Conservation (phyloP, 2,329 filamentous ascomycete species). For the Sclerotinia trifoliorum region DNA sequence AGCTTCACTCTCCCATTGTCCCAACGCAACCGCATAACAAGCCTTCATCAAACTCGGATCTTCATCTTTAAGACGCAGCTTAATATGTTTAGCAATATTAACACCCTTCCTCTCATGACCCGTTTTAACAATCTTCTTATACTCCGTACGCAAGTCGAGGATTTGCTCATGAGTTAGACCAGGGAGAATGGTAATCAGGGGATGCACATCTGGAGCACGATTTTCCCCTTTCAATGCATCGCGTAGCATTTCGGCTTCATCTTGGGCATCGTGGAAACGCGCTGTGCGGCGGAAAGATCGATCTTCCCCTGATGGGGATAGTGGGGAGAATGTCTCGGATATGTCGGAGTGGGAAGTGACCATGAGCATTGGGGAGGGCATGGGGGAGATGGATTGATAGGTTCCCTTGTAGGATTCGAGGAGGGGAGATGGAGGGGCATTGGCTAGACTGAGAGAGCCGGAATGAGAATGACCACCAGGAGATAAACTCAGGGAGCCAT, state of each 20-base stretch:
- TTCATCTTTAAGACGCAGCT: slow-evolving; percentile 69
- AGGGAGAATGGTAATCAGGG: slow-evolving; percentile 81
- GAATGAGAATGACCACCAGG: slow-evolving; percentile 1
- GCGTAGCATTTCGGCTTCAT: slow-evolving; percentile 74
- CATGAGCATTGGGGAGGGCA: slow-evolving; percentile 73
- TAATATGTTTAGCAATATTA: slow-evolving; percentile 84
- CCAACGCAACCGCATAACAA: slow-evolving; percentile 85
- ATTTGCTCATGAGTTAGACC: slow-evolving; percentile 83
- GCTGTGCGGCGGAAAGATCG: slow-evolving; percentile 51
- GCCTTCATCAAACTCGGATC: slow-evolving; percentile 81
- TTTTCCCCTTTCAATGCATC: slow-evolving; percentile 63
- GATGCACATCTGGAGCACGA: slow-evolving; percentile 61
- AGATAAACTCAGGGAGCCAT: slow-evolving; percentile 21
- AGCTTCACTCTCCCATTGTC: slow-evolving; percentile 86
- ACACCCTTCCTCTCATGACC: slow-evolving; percentile 71
- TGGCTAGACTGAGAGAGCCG: slow-evolving; percentile 46
- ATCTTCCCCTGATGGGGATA: slow-evolving; percentile 49
- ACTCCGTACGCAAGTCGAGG: slow-evolving; percentile 79
- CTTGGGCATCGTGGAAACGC: slow-evolving; percentile 80
- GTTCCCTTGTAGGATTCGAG: slow-evolving; percentile 91
- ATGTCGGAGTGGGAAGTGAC: slow-evolving; percentile 48
- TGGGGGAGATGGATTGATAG: slow-evolving; percentile 90
- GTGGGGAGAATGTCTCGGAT: slow-evolving; percentile 53
- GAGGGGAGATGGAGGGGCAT: slow-evolving; percentile 75
- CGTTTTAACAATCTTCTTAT: slow-evolving; percentile 86